Conservation (phyloP, 192 early-diverging fungal genomes). For the Podila epigama region DNA sequence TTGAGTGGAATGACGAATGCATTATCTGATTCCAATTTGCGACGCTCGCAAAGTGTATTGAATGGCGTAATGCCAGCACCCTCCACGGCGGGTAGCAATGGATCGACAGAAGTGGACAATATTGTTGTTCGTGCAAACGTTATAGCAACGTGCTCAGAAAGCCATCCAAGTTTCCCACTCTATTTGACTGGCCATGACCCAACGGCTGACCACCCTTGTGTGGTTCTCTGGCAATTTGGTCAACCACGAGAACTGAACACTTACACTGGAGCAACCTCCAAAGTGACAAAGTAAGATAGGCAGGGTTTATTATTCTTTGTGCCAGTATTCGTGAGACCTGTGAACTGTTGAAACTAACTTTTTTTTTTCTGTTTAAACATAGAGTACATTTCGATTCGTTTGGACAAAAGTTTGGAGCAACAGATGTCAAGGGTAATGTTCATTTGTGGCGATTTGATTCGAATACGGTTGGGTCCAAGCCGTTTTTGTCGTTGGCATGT, state of each 20-base stretch:
- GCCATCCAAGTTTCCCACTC: slow-evolving; percentile 56
- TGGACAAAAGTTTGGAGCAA: slow-evolving; percentile 80
- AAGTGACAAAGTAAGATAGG: slow-evolving; percentile 49
- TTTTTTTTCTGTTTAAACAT: background rate
- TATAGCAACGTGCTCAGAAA: slow-evolving; percentile 53
- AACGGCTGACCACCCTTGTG: slow-evolving; percentile 62
- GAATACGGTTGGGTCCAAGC: slow-evolving; percentile 62
- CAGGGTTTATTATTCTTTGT: background rate
- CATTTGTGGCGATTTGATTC: slow-evolving; percentile 83
- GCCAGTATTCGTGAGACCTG: background rate
- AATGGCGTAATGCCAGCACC: background rate
- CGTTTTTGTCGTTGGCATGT: slow-evolving; percentile 57
- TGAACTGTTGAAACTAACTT: background rate
- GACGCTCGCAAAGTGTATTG: slow-evolving; percentile 30
- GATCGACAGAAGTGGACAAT: slow-evolving; percentile 25
- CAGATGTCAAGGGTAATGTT: slow-evolving; percentile 71
- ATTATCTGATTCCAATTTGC: slow-evolving; percentile 21
- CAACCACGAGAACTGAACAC: slow-evolving; percentile 71
- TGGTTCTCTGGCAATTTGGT: slow-evolving; percentile 83
- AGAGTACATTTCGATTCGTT: slow-evolving; percentile 80
- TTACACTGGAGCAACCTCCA: slow-evolving; percentile 59
- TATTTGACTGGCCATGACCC: slow-evolving; percentile 59
- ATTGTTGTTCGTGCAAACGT: slow-evolving; percentile 44
- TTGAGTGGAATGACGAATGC: too few relatives aligned
- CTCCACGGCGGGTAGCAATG: slow-evolving; percentile 4